Percentiles rank a stretch among this genome's conserved stretches.
Evolutionary conservation across 176 grass and related monocot genomes (phyloP).

Genomic region (Pontederia crassipes): DNA sequence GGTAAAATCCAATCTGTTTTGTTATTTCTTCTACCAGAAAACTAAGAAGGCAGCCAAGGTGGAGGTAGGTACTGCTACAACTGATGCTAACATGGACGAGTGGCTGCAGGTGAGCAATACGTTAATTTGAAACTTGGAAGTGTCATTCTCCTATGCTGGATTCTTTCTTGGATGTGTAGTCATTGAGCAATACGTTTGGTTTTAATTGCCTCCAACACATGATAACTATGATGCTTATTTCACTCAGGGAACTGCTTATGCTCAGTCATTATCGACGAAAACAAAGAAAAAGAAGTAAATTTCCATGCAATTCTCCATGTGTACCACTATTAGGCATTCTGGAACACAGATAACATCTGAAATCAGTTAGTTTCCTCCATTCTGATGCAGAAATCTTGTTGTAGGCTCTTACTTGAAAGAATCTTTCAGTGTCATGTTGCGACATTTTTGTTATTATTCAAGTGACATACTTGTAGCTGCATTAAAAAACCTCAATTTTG

Average conservation of each 20-base stretch:
- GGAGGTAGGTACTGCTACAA: slow-evolving; percentile 13
- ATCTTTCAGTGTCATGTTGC: neutral
- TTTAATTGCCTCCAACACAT: neutral
- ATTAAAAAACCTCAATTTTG: neutral
- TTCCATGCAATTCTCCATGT: neutral
- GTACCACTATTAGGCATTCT: neutral
- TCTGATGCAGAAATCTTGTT: no score
- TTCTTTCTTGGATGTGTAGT: neutral
- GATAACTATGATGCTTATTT: neutral
- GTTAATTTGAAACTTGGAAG: neutral
- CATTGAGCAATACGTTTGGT: neutral
- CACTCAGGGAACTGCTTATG: slow-evolving; percentile 21
- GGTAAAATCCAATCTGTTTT: neutral
- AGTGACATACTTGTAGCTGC: neutral
- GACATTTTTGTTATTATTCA: neutral
- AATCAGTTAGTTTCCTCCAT: neutral
- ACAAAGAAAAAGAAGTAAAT: slow-evolving; percentile 24
- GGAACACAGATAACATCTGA: neutral
- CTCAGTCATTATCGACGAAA: slow-evolving; percentile 17
- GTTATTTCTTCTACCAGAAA: neutral
- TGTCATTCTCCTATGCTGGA: neutral
- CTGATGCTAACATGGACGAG: slow-evolving; percentile 16
- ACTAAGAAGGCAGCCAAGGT: slow-evolving; percentile 11
- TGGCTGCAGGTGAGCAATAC: slow-evolving; percentile 12
- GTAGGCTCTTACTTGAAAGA: neutral